Conservation (phyloP, 2,329 filamentous ascomycete genomes). For the Ophiosphaerella narmari region DNA sequence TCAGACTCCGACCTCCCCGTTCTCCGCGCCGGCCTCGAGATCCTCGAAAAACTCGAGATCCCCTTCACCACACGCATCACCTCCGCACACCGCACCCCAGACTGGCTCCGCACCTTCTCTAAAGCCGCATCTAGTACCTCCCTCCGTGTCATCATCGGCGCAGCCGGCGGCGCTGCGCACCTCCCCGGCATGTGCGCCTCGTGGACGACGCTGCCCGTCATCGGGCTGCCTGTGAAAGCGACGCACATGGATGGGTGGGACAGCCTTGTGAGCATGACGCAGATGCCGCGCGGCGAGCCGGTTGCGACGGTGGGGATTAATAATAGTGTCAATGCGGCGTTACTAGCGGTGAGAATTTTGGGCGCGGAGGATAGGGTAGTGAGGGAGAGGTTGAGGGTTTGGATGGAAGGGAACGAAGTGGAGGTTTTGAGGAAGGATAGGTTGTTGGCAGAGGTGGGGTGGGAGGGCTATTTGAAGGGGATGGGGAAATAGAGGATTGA, state of each 20-base stretch:
- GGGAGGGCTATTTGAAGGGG: conserved; percentile 57
- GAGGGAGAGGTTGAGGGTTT: conserved; percentile 62
- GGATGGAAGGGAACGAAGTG: conserved; percentile 65
- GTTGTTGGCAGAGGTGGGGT: conserved; percentile 61
- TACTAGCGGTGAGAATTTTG: conserved; percentile 53
- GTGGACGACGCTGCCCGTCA: conserved; percentile 56
- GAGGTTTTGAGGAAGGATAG: conserved; percentile 68
- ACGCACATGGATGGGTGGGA: conserved; percentile 56
- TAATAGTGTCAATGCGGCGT: conserved; percentile 52
- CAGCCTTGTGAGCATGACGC: conserved; percentile 55
- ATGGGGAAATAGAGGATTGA: conserved; percentile 39
- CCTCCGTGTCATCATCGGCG: conserved; percentile 55
- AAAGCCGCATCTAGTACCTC: conserved; percentile 43
- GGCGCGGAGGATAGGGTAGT: conserved; percentile 58
- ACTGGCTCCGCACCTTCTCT: conserved; percentile 53
- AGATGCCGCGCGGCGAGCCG: conserved; percentile 56
- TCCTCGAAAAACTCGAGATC: conserved; percentile 72
- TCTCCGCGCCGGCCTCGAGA: conserved; percentile 67
- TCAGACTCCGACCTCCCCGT: conserved; percentile 77
- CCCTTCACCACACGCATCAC: conserved; percentile 76
- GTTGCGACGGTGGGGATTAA: conserved; percentile 53
- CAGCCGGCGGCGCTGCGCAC: conserved; percentile 56
- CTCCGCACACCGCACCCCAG: conserved; percentile 65
- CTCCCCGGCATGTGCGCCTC: conserved; percentile 58
- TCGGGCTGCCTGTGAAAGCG: conserved; percentile 57